Evolutionary conservation across 78 protist species (phyloP).

Genomic region (Blattamonas nauphoetae): DNA sequence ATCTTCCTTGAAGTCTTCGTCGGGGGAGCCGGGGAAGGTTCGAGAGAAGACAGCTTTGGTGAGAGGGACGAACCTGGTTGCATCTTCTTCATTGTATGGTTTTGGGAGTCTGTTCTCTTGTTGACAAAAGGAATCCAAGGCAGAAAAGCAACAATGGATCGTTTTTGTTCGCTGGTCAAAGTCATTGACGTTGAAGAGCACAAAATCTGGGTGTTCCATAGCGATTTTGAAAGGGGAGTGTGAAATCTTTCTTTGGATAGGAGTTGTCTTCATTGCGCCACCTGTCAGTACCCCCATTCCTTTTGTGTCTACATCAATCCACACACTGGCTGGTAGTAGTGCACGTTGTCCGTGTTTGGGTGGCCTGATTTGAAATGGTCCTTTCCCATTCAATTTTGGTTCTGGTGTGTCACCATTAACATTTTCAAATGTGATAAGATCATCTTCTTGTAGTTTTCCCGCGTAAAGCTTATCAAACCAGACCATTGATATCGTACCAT

Average conservation of each 20-base stretch:
- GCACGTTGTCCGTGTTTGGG: slow-evolving; percentile 26
- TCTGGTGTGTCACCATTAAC: slow-evolving; percentile 76
- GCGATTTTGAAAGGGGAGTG: slow-evolving; percentile 39
- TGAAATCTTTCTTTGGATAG: slow-evolving; percentile 41
- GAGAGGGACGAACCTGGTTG: background rate
- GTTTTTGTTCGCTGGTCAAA: background rate
- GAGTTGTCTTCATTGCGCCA: slow-evolving; percentile 76
- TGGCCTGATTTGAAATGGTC: no score
- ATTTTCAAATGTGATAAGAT: slow-evolving; percentile 65
- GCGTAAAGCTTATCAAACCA: slow-evolving; percentile 52
- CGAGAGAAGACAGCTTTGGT: background rate
- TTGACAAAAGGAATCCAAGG: background rate
- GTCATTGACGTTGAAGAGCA: background rate
- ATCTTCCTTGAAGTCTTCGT: background rate
- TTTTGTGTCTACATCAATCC: slow-evolving; percentile 65
- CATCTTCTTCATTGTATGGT: background rate
- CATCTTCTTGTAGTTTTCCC: slow-evolving; percentile 71
- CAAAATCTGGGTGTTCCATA: background rate
- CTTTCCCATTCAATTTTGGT: no score
- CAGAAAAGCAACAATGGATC: background rate
- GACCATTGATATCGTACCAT: slow-evolving; percentile 51
- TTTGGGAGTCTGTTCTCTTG: background rate
- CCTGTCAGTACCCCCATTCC: slow-evolving; percentile 31
- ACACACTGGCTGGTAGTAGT: slow-evolving; percentile 42
- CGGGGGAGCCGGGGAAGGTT: background rate